A percentile compares a stretch with the other conserved stretches of the same genome.
These are phyloP conservation scores for Fraxinus albicans DNA, from an alignment of 305 asterid species.

Conservation along the genomic window DNA sequence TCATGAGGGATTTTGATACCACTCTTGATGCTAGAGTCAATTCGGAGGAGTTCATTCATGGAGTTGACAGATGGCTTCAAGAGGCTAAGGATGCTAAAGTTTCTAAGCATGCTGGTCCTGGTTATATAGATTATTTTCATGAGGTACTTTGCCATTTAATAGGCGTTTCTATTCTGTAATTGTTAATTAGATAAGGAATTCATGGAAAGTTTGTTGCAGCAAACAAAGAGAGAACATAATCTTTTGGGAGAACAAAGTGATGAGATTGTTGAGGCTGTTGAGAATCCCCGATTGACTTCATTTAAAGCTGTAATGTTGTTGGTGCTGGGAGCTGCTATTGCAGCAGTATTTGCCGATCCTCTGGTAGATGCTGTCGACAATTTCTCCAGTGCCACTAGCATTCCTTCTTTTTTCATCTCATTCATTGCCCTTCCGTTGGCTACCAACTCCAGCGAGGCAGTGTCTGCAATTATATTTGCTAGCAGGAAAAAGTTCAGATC, in stretches of 20 bases:
- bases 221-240: conserved; percentile 75
- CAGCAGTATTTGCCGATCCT: conserved; percentile 96
- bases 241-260: conserved; percentile 66
- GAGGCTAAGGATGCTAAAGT: conserved; percentile 61
- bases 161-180: not conserved
- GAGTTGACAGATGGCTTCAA: conserved; percentile 70
- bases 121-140: conserved; percentile 61
- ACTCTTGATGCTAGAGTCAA: conserved; percentile 45
- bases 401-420: conserved; percentile 90
- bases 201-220: conserved; percentile 42
- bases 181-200: not conserved
- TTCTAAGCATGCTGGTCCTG: conserved; percentile 43
- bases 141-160: conserved; percentile 42
- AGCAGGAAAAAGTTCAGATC: conserved; percentile 74
- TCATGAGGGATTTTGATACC: conserved; percentile 73
- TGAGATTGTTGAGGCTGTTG: conserved; percentile 64
- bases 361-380: conserved; percentile 86
- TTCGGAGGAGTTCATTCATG: conserved; percentile 50
- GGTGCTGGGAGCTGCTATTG: conserved; percentile 72
- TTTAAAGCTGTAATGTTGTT: conserved; percentile 70
- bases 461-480: conserved; percentile 88
- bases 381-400: conserved; percentile 79
- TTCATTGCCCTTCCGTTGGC: conserved; percentile 85
- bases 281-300: conserved; percentile 42
- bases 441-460: conserved; percentile 97